Evolutionary conservation across 176 grass and related monocot species (phyloP).

Genomic region (Saccharum spontaneum): DNA sequence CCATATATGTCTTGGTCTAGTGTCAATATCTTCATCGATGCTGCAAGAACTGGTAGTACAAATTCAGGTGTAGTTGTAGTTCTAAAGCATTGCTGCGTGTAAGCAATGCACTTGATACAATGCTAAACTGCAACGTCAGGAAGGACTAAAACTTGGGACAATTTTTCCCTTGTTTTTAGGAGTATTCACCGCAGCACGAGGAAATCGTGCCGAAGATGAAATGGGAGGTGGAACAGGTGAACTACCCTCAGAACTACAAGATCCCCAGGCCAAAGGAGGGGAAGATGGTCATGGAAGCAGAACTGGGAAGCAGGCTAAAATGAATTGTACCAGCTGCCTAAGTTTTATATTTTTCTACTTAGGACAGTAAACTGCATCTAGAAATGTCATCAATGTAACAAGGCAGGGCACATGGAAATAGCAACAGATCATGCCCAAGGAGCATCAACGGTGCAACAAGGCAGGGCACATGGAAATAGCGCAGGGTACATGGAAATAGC

Average conservation of each 20-base stretch:
- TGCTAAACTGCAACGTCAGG: not conserved
- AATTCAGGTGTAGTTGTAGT: not conserved
- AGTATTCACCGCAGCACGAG: slow-evolving; percentile 39
- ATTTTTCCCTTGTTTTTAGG: not conserved
- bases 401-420: too few species aligned
- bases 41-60: not conserved
- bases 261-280: slow-evolving; percentile 30
- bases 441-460: too few species aligned
- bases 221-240: slow-evolving; percentile 34
- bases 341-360: too few species aligned
- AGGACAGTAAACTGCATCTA: too few species aligned
- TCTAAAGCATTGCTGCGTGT: not conserved
- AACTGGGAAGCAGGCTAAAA: slow-evolving; percentile 20
- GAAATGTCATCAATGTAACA: too few species aligned
- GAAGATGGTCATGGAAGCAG: slow-evolving; percentile 11
- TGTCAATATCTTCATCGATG: not conserved
- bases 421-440: too few species aligned
- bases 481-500: too few species aligned
- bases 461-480: too few species aligned
- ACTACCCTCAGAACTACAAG: slow-evolving; percentile 27
- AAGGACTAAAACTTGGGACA: not conserved
- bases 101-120: slow-evolving; percentile 7
- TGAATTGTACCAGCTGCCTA: too few species aligned
- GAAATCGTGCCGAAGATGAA: slow-evolving; percentile 36
- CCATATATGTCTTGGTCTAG: slow-evolving; percentile 16